These are phyloP conservation scores for Skeletonema menzelii DNA, from an alignment of 108 stramenopile species.

Conservation along the genomic window DNA sequence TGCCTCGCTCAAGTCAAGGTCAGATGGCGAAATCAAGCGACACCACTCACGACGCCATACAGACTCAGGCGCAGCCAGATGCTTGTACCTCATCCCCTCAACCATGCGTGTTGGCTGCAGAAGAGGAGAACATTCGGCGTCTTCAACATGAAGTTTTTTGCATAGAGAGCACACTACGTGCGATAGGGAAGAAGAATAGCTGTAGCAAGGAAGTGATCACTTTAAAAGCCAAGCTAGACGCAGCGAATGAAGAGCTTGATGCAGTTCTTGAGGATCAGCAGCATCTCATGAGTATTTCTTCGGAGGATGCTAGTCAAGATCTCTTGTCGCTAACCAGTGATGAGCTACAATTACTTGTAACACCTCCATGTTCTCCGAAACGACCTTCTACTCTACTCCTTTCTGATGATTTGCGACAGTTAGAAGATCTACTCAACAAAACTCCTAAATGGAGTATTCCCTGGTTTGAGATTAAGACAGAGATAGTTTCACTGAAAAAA, in stretches of 20 bases:
- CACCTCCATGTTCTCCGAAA: neutral
- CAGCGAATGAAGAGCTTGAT: conserved; percentile 23
- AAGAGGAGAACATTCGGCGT: conserved; percentile 12
- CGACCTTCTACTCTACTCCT: neutral
- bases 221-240: conserved; percentile 14
- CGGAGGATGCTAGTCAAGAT: neutral
- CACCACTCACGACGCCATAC: neutral
- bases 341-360: neutral
- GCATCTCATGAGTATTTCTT: neutral
- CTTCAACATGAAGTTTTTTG: conserved; percentile 9
- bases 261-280: conserved; percentile 16
- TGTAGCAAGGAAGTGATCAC: conserved; percentile 19
- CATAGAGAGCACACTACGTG: neutral
- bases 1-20: neutral
- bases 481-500: neutral
- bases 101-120: conserved; percentile 1
- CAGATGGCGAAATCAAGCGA: neutral
- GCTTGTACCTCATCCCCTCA: neutral
- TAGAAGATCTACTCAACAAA: neutral
- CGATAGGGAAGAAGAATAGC: conserved; percentile 6
- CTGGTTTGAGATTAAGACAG: neutral
- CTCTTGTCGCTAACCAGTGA: neutral
- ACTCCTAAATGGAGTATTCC: neutral
- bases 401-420: neutral
- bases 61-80: neutral